A percentile compares a stretch with the other conserved stretches of the same genome.
phyloP scores from a whole-genome alignment of 192 early-diverging fungal species.

The Podila minutissima region DNA sequence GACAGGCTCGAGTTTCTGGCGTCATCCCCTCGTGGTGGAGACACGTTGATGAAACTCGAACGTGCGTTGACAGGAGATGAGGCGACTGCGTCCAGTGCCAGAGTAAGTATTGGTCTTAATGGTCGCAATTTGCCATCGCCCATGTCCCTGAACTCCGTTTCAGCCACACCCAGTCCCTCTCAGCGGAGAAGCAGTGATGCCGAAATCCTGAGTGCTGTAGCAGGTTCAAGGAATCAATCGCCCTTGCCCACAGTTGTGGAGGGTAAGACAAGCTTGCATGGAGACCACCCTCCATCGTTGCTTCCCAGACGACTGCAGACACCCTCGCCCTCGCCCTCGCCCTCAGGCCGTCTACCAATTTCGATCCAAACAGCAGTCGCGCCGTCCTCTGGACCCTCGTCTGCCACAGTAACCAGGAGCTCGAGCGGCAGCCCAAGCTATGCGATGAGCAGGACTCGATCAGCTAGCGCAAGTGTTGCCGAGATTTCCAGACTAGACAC shows the following conservation, averaged over 20 bases:
- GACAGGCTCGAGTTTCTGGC: conserved; percentile 33
- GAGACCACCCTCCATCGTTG: conserved; percentile 8
- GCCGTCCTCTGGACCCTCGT: conserved; percentile 10
- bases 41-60: conserved; percentile 45
- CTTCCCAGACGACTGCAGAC: conserved; percentile 28
- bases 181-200: conserved; percentile 26
- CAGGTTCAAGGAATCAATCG: conserved; percentile 17
- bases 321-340: conserved; percentile 19
- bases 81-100: not conserved
- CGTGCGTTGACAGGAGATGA: conserved; percentile 23
- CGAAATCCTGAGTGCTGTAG: conserved; percentile 14
- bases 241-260: conserved; percentile 5
- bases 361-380: conserved; percentile 30
- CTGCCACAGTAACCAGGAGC: conserved; percentile 10
- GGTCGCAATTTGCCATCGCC: conserved; percentile 40
- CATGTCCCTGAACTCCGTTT: conserved; percentile 23
- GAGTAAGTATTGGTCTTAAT: not conserved
- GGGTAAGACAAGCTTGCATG: not conserved
- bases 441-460: conserved; percentile 25
- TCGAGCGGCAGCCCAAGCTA: not conserved
- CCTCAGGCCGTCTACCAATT: conserved; percentile 17
- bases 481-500: conserved; percentile 5
- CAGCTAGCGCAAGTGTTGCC: conserved; percentile 28
- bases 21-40: conserved; percentile 25
- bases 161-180: conserved; percentile 21